These are phyloP conservation scores for Gaillardinia entomophila DNA, from an alignment of 805 yeast genomes.

Conservation along the genomic window DNA sequence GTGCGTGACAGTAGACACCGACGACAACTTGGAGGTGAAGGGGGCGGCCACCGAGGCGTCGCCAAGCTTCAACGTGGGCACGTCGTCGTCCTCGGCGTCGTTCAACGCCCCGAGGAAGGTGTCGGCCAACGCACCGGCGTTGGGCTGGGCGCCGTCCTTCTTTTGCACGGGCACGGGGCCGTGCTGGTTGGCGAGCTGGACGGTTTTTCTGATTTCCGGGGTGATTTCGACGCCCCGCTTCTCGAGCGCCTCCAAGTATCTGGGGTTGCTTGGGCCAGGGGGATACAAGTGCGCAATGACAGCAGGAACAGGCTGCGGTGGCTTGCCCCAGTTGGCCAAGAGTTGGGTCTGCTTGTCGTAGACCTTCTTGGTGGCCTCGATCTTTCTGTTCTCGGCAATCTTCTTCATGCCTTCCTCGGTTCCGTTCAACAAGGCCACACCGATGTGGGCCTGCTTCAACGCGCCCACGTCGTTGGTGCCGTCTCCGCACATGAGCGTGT, in stretches of 20 bases:
- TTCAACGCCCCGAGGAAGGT: constrained; percentile 51
- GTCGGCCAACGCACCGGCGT: constrained; percentile 47
- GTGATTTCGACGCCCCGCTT: constrained; percentile 76
- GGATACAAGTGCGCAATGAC: constrained; percentile 93
- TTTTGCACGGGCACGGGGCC: constrained; percentile 14
- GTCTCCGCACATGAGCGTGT: constrained; percentile 98
- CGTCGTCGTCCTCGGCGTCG: constrained; percentile 66
- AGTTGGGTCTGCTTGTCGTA: constrained; percentile 82
- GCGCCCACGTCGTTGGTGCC: constrained; percentile 99
- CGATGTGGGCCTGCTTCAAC: constrained; percentile 95
- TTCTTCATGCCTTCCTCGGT: constrained; percentile 91
- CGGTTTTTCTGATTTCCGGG: constrained; percentile 62
- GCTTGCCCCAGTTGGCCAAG: constrained; percentile 76
- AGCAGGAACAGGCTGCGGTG: constrained; percentile 77
- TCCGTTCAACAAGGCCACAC: constrained; percentile 96
- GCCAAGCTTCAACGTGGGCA: constrained; percentile 90
- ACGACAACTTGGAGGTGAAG: constrained; percentile 88
- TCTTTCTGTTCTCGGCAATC: constrained; percentile 72
- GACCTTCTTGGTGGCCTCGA: constrained; percentile 56
- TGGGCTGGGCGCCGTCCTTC: constrained; percentile 25
- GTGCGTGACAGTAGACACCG: constrained; percentile 87
- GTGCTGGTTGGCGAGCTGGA: constrained; percentile 43
- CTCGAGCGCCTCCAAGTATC: constrained; percentile 80
- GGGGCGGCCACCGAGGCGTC: constrained; percentile 99
- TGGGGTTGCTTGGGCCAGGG: constrained; percentile 89